Evolutionary conservation across 768 basidiomycete genomes (phyloP).

Genomic region (Xerocomellus amylosporus): DNA sequence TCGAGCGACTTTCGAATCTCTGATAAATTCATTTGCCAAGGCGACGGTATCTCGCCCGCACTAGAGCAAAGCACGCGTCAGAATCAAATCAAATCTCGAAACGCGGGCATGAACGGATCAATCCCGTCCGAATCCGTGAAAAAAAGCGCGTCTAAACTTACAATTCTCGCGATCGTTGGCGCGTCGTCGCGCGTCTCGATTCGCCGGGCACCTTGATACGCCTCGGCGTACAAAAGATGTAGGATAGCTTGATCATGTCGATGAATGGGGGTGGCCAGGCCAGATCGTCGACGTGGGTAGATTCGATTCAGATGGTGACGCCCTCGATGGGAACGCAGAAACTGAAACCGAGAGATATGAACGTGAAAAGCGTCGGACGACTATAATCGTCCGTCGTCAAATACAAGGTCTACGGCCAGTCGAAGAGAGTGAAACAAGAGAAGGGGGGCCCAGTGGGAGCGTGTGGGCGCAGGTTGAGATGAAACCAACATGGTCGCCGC

Average conservation of each 20-base stretch:
- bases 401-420: not conserved
- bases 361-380: no score
- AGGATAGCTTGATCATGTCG: conserved; percentile 44
- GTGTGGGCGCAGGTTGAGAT: conserved; percentile 6
- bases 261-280: not conserved
- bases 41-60: conserved; percentile 28
- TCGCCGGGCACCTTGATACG: conserved; percentile 52
- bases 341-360: no score
- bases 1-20: conserved; percentile 35
- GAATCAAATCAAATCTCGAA: conserved; percentile 6
- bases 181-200: conserved; percentile 17
- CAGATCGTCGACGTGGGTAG: no score
- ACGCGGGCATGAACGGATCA: not conserved
- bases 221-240: conserved; percentile 52
- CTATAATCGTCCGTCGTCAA: not conserved
- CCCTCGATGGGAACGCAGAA: no score
- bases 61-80: conserved; percentile 6
- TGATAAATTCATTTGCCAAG: conserved; percentile 29
- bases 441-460: not conserved
- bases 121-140: no score
- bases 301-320: no score
- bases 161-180: conserved; percentile 27
- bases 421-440: not conserved
- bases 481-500: conserved; percentile 1
- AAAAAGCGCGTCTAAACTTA: conserved; percentile 6